Evolutionary conservation across 1,284 basidiomycete species (phyloP), one percentile per base, ranked within the genome.

Genomic region (Anthracocystis walkeri): DNA sequence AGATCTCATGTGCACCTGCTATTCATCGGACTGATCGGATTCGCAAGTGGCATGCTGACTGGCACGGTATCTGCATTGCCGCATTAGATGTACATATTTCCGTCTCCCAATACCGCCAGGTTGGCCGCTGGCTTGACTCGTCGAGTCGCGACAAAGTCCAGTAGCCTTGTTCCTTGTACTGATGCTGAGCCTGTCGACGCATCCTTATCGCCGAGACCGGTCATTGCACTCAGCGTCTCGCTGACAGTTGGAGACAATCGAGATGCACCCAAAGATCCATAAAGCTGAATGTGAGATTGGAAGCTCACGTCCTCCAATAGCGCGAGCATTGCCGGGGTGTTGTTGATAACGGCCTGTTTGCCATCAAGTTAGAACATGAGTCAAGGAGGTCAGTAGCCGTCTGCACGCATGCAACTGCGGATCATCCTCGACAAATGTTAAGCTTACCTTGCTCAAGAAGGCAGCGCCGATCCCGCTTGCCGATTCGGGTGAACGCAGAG

Each of bases 51-150:
- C 35, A 33, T 33, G 2, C 8, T 33, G 31, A 7, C 31, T 11
- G 12, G 12, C 8, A 7, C 8, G 12, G 2, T 11, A 16, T 29
- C 18, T 7, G 18, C 21, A 50, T 50, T 38, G 38, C n/a, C 25
- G 29, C 7, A 16, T 56, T 49, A 75, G 45, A 75, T 75, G 57
- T 75, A 75, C 72, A 75, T 75, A 63, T 69, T 75, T 6, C 72
- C 72, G 50, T 75, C 72, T n/a, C 72, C 72, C 3, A 69, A 46
- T 35, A 65, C 62, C 4, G 62, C 62, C 52, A 75, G 21, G 21
- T 75, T 69, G 40, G 48, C 33, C 4, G 65, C 54, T 35, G 58
- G 68, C 55, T 65, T 55, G 38, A 45, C 31, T 0, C 66, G 55
- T 48, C 72, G 60, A 20, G 58, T 55, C 2, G 66, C 58, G 0